Conservation (phyloP, 305 asterid genomes). For the Euphrasia arctica region DNA sequence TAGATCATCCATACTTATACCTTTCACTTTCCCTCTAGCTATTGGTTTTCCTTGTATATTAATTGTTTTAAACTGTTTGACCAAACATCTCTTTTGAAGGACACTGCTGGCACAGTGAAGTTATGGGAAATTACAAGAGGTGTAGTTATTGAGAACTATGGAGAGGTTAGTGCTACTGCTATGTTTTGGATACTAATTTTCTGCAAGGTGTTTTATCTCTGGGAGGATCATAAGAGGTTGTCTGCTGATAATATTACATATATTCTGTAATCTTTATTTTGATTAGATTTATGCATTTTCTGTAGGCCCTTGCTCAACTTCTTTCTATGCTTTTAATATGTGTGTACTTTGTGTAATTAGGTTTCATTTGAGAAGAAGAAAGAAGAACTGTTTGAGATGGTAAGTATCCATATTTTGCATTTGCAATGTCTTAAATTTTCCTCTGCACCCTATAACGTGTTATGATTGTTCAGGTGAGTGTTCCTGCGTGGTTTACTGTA, state of each 20-base stretch:
- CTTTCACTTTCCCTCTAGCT: constrained; percentile 5
- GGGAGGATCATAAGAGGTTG: constrained; percentile 11
- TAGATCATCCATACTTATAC: constrained; percentile 1
- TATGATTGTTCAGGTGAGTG: constrained; percentile 58
- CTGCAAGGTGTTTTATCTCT: constrained; percentile 8
- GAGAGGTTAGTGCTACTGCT: constrained; percentile 56
- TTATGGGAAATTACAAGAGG: constrained; percentile 91
- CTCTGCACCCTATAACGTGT: constrained; percentile 23
- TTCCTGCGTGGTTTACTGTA: constrained; percentile 88
- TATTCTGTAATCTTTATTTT: constrained; percentile 12
- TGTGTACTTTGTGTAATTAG: constrained; percentile 36
- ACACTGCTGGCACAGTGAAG: constrained; percentile 68
- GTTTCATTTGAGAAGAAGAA: constrained; percentile 83
- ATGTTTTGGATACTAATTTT: constrained; percentile 14
- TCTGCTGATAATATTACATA: constrained; percentile 15
- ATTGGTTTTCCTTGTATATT: constrained; percentile 14
- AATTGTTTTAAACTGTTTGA: constrained; percentile 26
- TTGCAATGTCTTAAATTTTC: constrained; percentile 13
- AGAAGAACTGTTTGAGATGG: constrained; percentile 93
- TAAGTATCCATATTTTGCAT: constrained; percentile 26
- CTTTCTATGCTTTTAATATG: constrained; percentile 19
- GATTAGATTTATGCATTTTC: constrained; percentile 1
- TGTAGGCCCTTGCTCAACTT: constrained; percentile 10
- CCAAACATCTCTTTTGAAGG: constrained; percentile 43
- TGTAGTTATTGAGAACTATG: constrained; percentile 62